Percentiles rank a stretch among this genome's conserved stretches.
Evolutionary conservation across 768 basidiomycete genomes (phyloP).

Genomic region (Boletus sp.): DNA sequence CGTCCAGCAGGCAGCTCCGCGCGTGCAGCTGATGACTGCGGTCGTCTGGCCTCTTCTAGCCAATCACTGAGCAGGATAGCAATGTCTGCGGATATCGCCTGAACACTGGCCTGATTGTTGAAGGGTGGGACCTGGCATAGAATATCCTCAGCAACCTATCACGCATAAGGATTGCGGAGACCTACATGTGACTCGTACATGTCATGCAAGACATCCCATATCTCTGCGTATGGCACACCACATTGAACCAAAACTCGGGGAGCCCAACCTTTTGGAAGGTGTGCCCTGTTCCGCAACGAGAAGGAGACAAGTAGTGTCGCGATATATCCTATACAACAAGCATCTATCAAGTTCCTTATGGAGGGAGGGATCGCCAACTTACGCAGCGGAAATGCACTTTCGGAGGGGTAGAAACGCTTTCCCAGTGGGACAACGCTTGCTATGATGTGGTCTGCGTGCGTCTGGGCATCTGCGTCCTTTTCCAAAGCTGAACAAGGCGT

Average conservation of each 20-base stretch:
- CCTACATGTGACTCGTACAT: slow-evolving; percentile 87
- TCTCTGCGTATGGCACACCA: slow-evolving; percentile 73
- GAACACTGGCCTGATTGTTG: slow-evolving; percentile 76
- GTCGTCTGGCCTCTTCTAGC: slow-evolving; percentile 73
- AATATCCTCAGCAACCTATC: slow-evolving; percentile 1
- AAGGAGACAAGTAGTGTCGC: slow-evolving; percentile 75
- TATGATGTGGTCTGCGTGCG: slow-evolving; percentile 61
- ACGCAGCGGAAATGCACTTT: slow-evolving; percentile 88
- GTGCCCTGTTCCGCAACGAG: slow-evolving; percentile 55
- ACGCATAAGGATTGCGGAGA: slow-evolving; percentile 6
- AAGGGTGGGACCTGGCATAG: slow-evolving; percentile 70
- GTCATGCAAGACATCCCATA: slow-evolving; percentile 84
- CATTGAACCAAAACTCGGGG: slow-evolving; percentile 77
- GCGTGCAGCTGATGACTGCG: slow-evolving; percentile 60
- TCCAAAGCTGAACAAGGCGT: slow-evolving; percentile 44
- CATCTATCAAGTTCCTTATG: neutral
- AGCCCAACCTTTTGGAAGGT: slow-evolving; percentile 77
- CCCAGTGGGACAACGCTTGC: slow-evolving; percentile 70
- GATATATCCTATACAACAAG: slow-evolving; percentile 57
- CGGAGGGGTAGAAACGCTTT: slow-evolving; percentile 87
- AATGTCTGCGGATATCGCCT: slow-evolving; percentile 78
- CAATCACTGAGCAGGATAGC: slow-evolving; percentile 79
- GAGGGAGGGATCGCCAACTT: slow-evolving; percentile 27
- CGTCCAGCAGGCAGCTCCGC: slow-evolving; percentile 76
- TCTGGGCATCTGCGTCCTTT: slow-evolving; percentile 52